Evolutionary conservation across 768 basidiomycete genomes (phyloP), one percentile per base, ranked within the genome.

Genomic region (Tylopilus subfusipes): DNA sequence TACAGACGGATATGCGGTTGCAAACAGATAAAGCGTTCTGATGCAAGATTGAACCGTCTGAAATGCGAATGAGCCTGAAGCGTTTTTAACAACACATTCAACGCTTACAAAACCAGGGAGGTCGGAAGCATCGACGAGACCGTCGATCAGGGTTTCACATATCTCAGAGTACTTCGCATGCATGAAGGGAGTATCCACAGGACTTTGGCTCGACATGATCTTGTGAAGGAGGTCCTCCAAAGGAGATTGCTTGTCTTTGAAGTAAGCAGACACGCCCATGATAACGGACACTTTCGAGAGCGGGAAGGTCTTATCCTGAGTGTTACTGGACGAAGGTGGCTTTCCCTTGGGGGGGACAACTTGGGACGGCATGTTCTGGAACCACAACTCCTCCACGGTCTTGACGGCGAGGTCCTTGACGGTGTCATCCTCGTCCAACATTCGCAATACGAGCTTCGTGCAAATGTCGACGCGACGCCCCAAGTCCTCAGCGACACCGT

Each of bases 331-430:
- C 4, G 70, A 52, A 2, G 60, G 61, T 1, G 69, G 53, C 9
- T 74, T 72, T 38, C 72, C 64, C 60, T 80, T 84, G 56, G 72
- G 52, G 39, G 73, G 61, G 9, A 73, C 68, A 7, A 21, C 42
- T 1, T 76, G 70, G 12, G 71, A 60, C 4, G 63, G 42, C 9
- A 60, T 27, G 21, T 69, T 72, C 40, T 80, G 77, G 66, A 98
- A 96, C 90, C 94, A 94, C 4, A 98, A 73, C 58, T 98, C 95
- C 60, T 95, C 93, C 34, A 98, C 72, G 0, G 92, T 85, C 68
- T 93, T 95, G 61, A 90, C 75, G 0, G 96, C 93, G 16, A 98
- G 80, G 49, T 98, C 96, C 76, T 91, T 96, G 58, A 99, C 92
- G 0, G 84, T 85, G 43, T 98, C 94, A 65, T 99, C 97, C 66